Base-by-base conservation (phyloP, 208 protist species). In the Crithidia brevicula region DNA sequence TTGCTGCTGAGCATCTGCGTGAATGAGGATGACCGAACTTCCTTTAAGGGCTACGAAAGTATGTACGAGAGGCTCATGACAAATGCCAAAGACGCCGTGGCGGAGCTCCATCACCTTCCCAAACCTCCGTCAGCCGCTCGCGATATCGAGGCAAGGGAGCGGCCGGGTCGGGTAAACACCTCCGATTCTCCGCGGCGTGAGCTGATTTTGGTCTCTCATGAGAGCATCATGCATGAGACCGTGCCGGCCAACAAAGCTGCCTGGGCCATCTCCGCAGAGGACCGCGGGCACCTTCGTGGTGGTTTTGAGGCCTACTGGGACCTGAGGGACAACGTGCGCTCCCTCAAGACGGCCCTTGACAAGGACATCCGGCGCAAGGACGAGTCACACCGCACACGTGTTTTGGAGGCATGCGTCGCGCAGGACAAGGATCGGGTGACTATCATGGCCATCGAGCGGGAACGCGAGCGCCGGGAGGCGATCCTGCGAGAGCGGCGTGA, bases 291-390 rank as follows among this genome's bases (percentile, higher is more conserved):
- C 16, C 34, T 89, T 31, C 45, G 57, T n/a, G 63, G 58, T 27
- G 74, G 67, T 4, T 91, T 93, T 70, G 82, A 88, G 67, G 69
- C 68, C 25, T 93, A 86, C 67, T 86, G 83, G 74, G 72, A 74
- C 25, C 34, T 91, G n/a, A 60, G 82, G 25, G 73, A 61, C 33
- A 62, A 63, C 40, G 81, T 91, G 13, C 58, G 74, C 52, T 63
- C 78, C 31, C 69, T 91, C n/a, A 67, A 67, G 40, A 66, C 49
- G n/a, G 77, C 74, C 8, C 68, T 93, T 2, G 69, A 62, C n/a
- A 85, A 78, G 45, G 83, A 92, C 43, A 91, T 95, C 54, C 62
- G 65, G 15, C 61, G 77, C 10, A 91, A 91, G 42, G 76, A 95
- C 62, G 66, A 77, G 40, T 85, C 89, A 16, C 86, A 92, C 73